phyloP scores from a whole-genome alignment of 352 stramenopile genomes.

The Phytophthora pinifolia region DNA sequence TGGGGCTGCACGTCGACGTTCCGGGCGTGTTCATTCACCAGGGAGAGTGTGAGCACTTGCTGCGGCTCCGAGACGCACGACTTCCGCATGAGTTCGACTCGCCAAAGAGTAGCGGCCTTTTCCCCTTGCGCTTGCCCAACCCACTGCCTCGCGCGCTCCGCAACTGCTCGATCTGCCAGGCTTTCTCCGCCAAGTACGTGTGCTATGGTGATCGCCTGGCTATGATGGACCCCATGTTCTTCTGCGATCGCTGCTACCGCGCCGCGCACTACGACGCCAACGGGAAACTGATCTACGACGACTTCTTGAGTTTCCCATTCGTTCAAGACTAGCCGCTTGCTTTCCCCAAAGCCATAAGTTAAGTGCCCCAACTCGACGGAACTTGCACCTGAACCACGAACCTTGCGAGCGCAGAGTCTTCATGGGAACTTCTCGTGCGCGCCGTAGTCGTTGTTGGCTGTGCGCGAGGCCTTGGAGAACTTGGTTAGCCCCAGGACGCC shows the following conservation, averaged over 20 bases:
- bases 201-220: conserved; percentile 72
- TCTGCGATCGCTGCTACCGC: conserved; percentile 73
- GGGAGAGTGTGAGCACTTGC: conserved; percentile 74
- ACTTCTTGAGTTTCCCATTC: conserved; percentile 75
- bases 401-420: conserved; percentile 7
- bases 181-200: conserved; percentile 80
- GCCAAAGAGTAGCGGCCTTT: conserved; percentile 30
- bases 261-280: conserved; percentile 59
- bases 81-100: conserved; percentile 57
- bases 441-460: conserved; percentile 69
- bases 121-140: conserved; percentile 69
- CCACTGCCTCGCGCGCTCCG: conserved; percentile 43
- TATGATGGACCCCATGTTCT: conserved; percentile 75
- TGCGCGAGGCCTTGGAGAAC: conserved; percentile 80
- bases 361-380: conserved; percentile 21
- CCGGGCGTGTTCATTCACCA: conserved; percentile 75
- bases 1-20: conserved; percentile 55
- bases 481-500: conserved; percentile 62
- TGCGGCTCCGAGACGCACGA: conserved; percentile 63
- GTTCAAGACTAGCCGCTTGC: conserved; percentile 54
- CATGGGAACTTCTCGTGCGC: conserved; percentile 80
- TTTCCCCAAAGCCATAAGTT: conserved; percentile 27
- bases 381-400: conserved; percentile 11
- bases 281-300: conserved; percentile 57
- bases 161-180: conserved; percentile 72